These are phyloP conservation scores for Liriodendron chinense DNA, from an alignment of 164 flowering plant species.

Conservation along the genomic window DNA sequence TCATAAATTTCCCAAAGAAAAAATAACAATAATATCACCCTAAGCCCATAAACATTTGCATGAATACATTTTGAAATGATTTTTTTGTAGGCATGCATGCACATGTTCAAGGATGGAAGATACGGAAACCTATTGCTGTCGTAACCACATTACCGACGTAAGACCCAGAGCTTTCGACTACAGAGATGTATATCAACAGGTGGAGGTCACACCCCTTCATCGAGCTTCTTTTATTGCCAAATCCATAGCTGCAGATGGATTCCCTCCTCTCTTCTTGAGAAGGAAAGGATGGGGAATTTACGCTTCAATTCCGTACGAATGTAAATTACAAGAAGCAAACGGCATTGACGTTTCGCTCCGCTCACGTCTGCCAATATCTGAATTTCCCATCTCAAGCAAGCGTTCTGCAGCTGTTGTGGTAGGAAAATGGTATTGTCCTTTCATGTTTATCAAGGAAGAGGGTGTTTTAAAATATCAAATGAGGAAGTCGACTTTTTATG, in stretches of 20 bases:
- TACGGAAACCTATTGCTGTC: constrained; percentile 34
- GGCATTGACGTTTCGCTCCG: constrained; percentile 10
- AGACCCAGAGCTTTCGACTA: constrained; percentile 40
- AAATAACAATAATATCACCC: no score
- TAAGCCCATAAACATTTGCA: no score
- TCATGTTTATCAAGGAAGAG: constrained; percentile 18
- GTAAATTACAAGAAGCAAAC: background rate
- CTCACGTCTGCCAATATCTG: background rate
- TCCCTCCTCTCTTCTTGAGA: constrained; percentile 16
- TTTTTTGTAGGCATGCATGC: constrained; percentile 38
- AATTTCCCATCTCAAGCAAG: constrained; percentile 1
- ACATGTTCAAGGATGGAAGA: constrained; percentile 45
- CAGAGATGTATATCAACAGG: constrained; percentile 33
- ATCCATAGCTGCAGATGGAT: constrained; percentile 16
- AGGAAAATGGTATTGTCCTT: constrained; percentile 18
- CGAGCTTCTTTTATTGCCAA: constrained; percentile 24
- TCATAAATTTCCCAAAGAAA: no score
- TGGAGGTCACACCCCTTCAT: no score
- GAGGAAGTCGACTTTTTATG: constrained; percentile 38
- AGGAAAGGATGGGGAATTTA: constrained; percentile 11
- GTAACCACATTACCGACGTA: constrained; percentile 19
- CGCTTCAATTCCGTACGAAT: background rate
- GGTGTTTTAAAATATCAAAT: constrained; percentile 29
- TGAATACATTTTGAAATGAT: no score
- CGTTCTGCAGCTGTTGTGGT: background rate